These are phyloP conservation scores for Apiotrichum laibachii DNA, from an alignment of 1,284 basidiomycete species.

Conservation along the genomic window DNA sequence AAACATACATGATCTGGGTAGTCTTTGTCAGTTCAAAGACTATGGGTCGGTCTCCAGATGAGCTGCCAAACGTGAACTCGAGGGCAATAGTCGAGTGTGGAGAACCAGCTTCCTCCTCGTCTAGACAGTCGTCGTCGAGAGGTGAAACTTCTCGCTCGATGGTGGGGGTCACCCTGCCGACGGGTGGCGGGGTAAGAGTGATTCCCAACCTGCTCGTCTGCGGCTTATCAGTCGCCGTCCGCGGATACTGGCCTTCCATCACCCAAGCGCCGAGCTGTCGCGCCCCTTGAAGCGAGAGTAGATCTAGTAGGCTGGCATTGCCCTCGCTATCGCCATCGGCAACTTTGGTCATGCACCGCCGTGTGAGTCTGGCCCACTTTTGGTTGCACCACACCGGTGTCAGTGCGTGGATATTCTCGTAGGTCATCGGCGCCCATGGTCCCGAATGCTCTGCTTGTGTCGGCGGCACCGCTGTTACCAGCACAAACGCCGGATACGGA, in stretches of 20 bases:
- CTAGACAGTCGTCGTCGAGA: neutral
- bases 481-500: conserved; percentile 43
- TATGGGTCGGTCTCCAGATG: conserved; percentile 7
- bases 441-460: neutral
- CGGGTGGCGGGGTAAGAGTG: too few species aligned
- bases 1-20: conserved; percentile 27
- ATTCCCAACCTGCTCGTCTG: neutral
- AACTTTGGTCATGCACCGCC: too few species aligned
- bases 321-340: neutral
- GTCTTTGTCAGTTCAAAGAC: conserved; percentile 38
- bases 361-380: conserved; percentile 31
- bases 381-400: conserved; percentile 36
- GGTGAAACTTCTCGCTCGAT: too few species aligned
- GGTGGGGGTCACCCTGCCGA: too few species aligned
- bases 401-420: conserved; percentile 15
- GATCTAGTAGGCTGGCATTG: conserved; percentile 29
- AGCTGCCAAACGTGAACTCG: conserved; percentile 25
- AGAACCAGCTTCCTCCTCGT: conserved; percentile 15
- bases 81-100: conserved; percentile 18
- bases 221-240: neutral
- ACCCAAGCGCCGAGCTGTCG: conserved; percentile 39
- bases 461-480: conserved; percentile 33
- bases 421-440: neutral
- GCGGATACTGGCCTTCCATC: neutral
- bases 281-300: conserved; percentile 31